phyloP scores from a whole-genome alignment of 169 alveolate species.

The Cyclospora cayetanensis region DNA sequence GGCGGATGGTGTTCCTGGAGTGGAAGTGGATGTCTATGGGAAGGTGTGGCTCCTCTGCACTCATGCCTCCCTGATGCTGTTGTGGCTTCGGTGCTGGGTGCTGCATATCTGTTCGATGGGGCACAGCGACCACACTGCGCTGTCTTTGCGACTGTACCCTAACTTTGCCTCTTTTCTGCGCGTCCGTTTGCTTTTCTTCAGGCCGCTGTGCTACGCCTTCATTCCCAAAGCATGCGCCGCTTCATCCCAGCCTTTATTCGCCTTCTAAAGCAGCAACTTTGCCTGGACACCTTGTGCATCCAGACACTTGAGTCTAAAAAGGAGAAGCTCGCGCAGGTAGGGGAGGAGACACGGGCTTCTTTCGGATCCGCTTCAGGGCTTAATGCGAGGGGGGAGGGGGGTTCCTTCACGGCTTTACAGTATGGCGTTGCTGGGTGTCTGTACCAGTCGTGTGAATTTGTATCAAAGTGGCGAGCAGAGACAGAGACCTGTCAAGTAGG shows the following conservation, averaged over 20 bases:
- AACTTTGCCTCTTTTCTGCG: not conserved
- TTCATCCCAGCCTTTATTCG: not conserved
- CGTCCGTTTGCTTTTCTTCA: not conserved
- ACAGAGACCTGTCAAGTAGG: too few species aligned
- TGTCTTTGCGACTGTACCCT: too few species aligned
- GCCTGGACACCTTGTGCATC: not conserved
- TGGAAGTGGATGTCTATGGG: constrained; percentile 66
- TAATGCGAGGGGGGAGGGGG: too few species aligned
- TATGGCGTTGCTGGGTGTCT: too few species aligned
- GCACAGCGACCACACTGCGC: too few species aligned
- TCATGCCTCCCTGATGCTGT: not conserved
- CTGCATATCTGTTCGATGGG: too few species aligned
- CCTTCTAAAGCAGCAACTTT: not conserved
- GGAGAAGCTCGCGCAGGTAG: constrained; percentile 59
- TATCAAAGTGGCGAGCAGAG: too few species aligned
- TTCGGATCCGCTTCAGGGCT: too few species aligned
- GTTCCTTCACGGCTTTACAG: too few species aligned
- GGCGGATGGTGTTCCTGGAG: constrained; percentile 69
- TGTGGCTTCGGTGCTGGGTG: too few species aligned
- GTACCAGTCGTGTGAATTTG: too few species aligned
- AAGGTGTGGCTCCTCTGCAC: not conserved
- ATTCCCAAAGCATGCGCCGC: constrained; percentile 22
- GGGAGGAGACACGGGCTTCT: too few species aligned
- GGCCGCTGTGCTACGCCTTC: constrained; percentile 62
- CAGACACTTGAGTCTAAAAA: constrained; percentile 40